A percentile compares a stretch with the other conserved stretches of the same genome.
phyloP scores from a whole-genome alignment of 768 basidiomycete species.

The Bullera alba region DNA sequence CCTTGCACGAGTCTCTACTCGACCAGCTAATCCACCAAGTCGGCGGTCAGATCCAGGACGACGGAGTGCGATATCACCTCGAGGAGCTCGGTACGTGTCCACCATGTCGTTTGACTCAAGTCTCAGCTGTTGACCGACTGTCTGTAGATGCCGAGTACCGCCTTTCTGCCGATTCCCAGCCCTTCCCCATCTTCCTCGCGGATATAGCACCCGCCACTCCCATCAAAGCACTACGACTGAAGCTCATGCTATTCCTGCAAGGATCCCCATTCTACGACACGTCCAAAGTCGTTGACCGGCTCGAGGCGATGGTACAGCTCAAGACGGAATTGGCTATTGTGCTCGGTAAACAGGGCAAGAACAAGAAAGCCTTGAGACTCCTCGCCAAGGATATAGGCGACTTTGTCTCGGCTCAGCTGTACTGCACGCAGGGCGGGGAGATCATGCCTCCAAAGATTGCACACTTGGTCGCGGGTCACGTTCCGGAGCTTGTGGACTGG shows the following conservation, averaged over 20 bases:
- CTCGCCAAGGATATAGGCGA: slow-evolving; percentile 69
- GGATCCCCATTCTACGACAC: slow-evolving; percentile 66
- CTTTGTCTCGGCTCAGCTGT: slow-evolving; percentile 69
- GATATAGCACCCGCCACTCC: slow-evolving; percentile 75
- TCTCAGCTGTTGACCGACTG: background rate
- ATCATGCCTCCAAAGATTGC: slow-evolving; percentile 61
- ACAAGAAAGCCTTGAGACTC: slow-evolving; percentile 58
- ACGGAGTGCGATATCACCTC: slow-evolving; percentile 52
- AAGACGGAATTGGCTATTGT: slow-evolving; percentile 70
- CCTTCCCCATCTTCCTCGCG: slow-evolving; percentile 58
- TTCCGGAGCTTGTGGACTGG: slow-evolving; percentile 54
- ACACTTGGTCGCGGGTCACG: slow-evolving; percentile 52
- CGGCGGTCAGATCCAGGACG: slow-evolving; percentile 37
- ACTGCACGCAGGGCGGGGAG: slow-evolving; percentile 72
- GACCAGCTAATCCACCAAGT: slow-evolving; percentile 52
- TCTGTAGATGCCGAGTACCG: slow-evolving; percentile 34
- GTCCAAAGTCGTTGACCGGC: slow-evolving; percentile 48
- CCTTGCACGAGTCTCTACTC: slow-evolving; percentile 63
- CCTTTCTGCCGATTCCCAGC: slow-evolving; percentile 21
- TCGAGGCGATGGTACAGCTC: slow-evolving; percentile 56
- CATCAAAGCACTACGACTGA: slow-evolving; percentile 65
- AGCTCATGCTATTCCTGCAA: slow-evolving; percentile 70
- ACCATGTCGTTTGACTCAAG: background rate
- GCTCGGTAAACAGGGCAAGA: slow-evolving; percentile 62
- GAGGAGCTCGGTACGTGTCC: slow-evolving; percentile 38